Evolutionary conservation across 225 moss, liverwort and hornwort species (phyloP).

Genomic region (Thuidium tamariscinum): DNA sequence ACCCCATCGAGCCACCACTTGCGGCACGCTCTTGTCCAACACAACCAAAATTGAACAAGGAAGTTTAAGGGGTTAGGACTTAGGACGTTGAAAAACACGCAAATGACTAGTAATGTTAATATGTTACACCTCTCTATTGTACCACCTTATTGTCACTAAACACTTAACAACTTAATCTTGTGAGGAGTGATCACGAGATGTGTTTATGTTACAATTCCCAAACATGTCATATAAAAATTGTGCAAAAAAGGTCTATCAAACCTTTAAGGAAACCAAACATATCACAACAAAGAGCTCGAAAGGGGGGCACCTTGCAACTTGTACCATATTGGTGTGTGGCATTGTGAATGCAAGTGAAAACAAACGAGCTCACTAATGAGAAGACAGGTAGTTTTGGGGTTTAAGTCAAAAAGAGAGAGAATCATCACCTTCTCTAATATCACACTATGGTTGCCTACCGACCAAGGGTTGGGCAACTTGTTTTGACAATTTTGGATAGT

Average conservation of each 20-base stretch:
- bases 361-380: too few relatives aligned
- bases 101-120: background rate
- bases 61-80: background rate
- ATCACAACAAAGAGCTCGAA: constrained; percentile 74
- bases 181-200: background rate
- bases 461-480: background rate
- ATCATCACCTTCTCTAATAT: background rate
- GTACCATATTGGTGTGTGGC: constrained; percentile 64
- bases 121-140: background rate
- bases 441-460: too few relatives aligned
- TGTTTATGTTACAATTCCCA: background rate
- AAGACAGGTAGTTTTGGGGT: background rate
- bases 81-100: background rate
- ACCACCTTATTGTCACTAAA: too few relatives aligned
- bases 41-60: constrained; percentile 1
- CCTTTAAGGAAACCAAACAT: constrained; percentile 75
- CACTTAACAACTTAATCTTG: background rate
- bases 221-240: background rate
- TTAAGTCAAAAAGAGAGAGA: too few relatives aligned
- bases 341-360: constrained; percentile 7
- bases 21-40: constrained; percentile 43
- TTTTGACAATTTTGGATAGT: background rate
- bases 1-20: constrained; percentile 80
- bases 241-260: background rate
- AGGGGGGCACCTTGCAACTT: constrained; percentile 58